Percentiles rank a stretch among this genome's conserved stretches.
Evolutionary conservation across 805 yeast genomes (phyloP).

Genomic region (Schwanniomyces vanrijiae): DNA sequence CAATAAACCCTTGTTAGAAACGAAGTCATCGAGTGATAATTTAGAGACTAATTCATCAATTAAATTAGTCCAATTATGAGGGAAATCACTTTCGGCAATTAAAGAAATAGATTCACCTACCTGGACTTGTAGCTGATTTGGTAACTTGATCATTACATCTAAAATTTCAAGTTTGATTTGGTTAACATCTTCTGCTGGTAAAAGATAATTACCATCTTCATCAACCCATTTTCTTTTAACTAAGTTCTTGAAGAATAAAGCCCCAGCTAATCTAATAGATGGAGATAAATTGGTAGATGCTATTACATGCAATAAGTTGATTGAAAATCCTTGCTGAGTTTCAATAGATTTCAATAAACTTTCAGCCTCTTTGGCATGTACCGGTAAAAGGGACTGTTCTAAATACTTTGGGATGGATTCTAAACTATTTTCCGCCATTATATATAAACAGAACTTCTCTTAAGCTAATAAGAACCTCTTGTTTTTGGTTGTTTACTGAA

Average conservation of each 20-base stretch:
- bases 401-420: constrained; percentile 54
- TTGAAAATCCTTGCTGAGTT: constrained; percentile 67
- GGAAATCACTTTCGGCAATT: constrained; percentile 96
- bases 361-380: constrained; percentile 68
- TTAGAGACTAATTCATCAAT: constrained; percentile 71
- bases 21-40: constrained; percentile 65
- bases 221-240: constrained; percentile 86
- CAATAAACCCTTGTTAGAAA: constrained; percentile 79
- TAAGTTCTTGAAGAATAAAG: constrained; percentile 86
- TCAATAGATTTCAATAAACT: constrained; percentile 63
- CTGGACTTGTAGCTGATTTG: constrained; percentile 82
- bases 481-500: not conserved
- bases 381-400: constrained; percentile 65
- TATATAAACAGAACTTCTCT: not conserved
- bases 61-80: constrained; percentile 80
- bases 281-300: constrained; percentile 55
- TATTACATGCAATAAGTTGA: constrained; percentile 73
- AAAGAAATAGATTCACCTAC: constrained; percentile 90
- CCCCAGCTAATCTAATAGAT: constrained; percentile 79
- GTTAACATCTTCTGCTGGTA: constrained; percentile 60
- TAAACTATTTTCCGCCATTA: constrained; percentile 36
- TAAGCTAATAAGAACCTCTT: not conserved
- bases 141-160: constrained; percentile 80
- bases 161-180: constrained; percentile 76
- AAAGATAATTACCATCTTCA: constrained; percentile 77